Conservation (phyloP, 371 early-diverging fungal species). For the Mucor sp. region DNA sequence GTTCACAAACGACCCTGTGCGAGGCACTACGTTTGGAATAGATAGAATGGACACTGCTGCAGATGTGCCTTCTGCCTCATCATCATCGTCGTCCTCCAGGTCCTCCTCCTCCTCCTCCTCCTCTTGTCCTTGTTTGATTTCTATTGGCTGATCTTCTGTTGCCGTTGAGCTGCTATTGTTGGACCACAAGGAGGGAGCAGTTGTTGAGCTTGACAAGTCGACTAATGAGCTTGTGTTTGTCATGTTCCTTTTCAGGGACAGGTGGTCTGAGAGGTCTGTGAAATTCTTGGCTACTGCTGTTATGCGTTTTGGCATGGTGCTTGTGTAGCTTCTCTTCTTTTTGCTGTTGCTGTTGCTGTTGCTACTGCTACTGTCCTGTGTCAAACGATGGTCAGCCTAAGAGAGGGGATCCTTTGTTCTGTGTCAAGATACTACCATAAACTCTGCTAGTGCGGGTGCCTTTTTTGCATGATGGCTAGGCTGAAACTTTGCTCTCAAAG, state of each 20-base stretch:
- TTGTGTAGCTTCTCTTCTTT: background rate
- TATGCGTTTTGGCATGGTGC: constrained; percentile 7
- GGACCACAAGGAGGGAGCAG: constrained; percentile 14
- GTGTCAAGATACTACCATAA: background rate
- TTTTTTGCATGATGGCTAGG: background rate
- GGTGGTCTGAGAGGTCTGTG: constrained; percentile 14
- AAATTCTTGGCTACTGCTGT: constrained; percentile 11
- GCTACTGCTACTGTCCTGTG: background rate
- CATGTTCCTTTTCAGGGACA: constrained; percentile 2
- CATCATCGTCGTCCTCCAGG: background rate
- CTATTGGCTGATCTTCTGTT: background rate
- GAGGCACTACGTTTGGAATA: constrained; percentile 11
- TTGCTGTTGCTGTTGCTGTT: background rate
- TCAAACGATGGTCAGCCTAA: background rate
- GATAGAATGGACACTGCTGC: background rate
- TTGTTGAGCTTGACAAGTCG: constrained; percentile 6
- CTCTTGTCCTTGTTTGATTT: background rate
- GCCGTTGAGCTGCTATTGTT: constrained; percentile 8
- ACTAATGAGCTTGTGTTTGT: background rate
- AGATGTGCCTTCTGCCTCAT: background rate
- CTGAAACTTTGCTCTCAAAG: constrained; percentile 17
- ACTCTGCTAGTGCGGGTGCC: background rate
- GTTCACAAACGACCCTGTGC: constrained; percentile 35
- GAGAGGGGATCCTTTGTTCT: background rate
- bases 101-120: background rate